Conservation (phyloP, 352 stramenopile species). For the Phytophthora foliorum region DNA sequence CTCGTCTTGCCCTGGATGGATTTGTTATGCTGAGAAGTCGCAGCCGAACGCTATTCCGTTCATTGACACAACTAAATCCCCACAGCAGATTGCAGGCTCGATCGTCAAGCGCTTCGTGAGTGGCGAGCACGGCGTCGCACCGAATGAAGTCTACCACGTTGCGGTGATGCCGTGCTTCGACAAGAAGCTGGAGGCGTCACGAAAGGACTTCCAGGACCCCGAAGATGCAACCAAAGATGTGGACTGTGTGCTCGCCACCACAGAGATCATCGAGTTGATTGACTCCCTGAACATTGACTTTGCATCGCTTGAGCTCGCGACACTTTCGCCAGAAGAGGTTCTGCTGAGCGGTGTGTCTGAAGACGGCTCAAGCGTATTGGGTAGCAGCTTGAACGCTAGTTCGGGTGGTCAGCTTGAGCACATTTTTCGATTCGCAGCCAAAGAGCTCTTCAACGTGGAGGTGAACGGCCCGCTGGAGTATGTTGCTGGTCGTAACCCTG, state of each 20-base stretch:
- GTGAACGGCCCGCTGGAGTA: constrained; percentile 88
- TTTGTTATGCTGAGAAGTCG: constrained; percentile 98
- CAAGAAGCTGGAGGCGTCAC: constrained; percentile 98
- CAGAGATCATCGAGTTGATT: constrained; percentile 84
- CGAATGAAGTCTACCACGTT: constrained; percentile 93
- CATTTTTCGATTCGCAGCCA: constrained; percentile 92
- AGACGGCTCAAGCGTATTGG: constrained; percentile 63
- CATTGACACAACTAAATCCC: constrained; percentile 96
- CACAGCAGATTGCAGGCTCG: constrained; percentile 94
- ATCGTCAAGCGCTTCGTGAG: constrained; percentile 84
- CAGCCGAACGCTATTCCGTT: constrained; percentile 95
- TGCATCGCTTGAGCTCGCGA: constrained; percentile 63
- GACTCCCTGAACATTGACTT: constrained; percentile 72
- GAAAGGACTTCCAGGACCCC: constrained; percentile 89
- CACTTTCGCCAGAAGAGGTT: constrained; percentile 71
- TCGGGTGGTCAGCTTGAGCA: constrained; percentile 94
- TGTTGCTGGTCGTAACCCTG: constrained; percentile 87
- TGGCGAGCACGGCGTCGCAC: constrained; percentile 57
- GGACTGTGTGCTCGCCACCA: constrained; percentile 95
- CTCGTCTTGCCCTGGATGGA: constrained; percentile 97
- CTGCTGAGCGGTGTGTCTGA: constrained; percentile 76
- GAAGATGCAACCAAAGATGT: constrained; percentile 88
- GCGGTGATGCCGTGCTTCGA: constrained; percentile 99
- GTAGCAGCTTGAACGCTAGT: constrained; percentile 66
- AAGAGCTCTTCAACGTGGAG: constrained; percentile 91